These are phyloP conservation scores for Diplodia mutila DNA, from an alignment of 2,329 filamentous ascomycete genomes.

Conservation along the genomic window DNA sequence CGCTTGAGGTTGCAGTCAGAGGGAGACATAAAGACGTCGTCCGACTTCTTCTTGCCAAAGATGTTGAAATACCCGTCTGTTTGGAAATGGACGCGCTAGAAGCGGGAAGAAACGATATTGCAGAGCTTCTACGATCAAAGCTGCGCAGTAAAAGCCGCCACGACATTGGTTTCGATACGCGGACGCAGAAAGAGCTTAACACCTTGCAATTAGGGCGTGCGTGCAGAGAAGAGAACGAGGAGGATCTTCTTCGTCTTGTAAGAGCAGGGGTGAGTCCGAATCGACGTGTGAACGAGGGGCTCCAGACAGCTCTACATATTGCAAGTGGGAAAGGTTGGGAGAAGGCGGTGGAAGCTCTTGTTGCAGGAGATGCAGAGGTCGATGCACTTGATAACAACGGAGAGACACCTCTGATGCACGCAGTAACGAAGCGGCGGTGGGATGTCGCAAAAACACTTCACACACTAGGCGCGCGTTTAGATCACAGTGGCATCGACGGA, in stretches of 20 bases:
- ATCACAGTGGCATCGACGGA: not conserved
- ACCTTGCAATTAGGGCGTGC: not conserved
- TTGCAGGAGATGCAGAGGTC: not conserved
- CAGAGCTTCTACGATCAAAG: not conserved
- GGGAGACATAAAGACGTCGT: not conserved
- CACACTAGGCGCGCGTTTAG: not conserved
- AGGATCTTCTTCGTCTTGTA: not conserved
- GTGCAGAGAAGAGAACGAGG: not conserved
- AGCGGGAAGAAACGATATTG: not conserved
- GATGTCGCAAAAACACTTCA: not conserved
- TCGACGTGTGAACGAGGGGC: not conserved
- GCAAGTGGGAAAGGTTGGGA: not conserved
- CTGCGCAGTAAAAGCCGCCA: not conserved
- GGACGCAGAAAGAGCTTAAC: not conserved
- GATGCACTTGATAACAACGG: not conserved
- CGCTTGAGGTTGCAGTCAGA: not conserved
- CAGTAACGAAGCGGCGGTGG: not conserved
- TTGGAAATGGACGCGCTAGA: not conserved
- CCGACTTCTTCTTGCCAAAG: not conserved
- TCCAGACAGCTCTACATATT: not conserved
- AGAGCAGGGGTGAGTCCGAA: not conserved
- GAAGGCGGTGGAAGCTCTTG: not conserved
- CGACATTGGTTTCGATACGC: not conserved
- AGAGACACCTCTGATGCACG: not conserved
- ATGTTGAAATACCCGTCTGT: not conserved